These are phyloP conservation scores for Solanum rostratum DNA, from an alignment of 257 asterid genomes.

Conservation along the genomic window DNA sequence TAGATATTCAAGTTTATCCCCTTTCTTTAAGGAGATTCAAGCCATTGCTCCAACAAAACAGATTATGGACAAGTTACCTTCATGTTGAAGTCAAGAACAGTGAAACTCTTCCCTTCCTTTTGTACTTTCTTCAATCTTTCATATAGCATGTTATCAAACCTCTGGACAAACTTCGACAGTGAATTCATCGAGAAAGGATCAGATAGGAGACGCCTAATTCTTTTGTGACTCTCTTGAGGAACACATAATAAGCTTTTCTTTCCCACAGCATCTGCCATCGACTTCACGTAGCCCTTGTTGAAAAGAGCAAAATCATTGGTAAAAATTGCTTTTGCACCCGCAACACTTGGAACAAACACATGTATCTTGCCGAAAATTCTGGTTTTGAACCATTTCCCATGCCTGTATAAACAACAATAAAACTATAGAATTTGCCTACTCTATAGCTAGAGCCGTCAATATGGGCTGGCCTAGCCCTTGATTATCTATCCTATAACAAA, in stretches of 20 bases:
- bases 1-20: too few relatives aligned
- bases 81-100: constrained; percentile 40
- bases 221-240: constrained; percentile 29
- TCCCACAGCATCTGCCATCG: constrained; percentile 50
- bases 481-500: background rate
- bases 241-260: constrained; percentile 39
- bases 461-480: too few relatives aligned
- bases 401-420: constrained; percentile 11
- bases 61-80: constrained; percentile 17
- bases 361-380: constrained; percentile 41
- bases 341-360: constrained; percentile 42
- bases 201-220: constrained; percentile 35
- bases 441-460: background rate
- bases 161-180: constrained; percentile 29
- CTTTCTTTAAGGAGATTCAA: too few relatives aligned
- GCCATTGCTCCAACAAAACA: too few relatives aligned
- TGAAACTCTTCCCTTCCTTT: constrained; percentile 30
- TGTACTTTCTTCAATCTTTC: constrained; percentile 24
- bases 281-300: constrained; percentile 44
- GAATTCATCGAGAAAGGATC: constrained; percentile 57
- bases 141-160: constrained; percentile 25
- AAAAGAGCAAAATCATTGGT: constrained; percentile 38
- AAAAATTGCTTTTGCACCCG: constrained; percentile 34
- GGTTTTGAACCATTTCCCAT: constrained; percentile 54
- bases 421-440: background rate